Evolutionary conservation across 257 asterid genomes (phyloP), one percentile per base, ranked within the genome.

Genomic region (Rhazya stricta): DNA sequence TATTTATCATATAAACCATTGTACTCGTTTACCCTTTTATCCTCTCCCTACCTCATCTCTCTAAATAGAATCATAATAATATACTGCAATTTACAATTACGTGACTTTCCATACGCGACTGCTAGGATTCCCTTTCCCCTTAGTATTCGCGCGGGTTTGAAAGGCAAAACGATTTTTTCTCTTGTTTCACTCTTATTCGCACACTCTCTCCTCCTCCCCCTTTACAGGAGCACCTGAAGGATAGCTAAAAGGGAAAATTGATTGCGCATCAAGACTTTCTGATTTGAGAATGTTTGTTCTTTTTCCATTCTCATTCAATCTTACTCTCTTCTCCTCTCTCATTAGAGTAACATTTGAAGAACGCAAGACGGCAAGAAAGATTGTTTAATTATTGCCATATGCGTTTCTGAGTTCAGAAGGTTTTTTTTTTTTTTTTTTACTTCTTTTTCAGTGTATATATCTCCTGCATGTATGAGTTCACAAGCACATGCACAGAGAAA

Each of bases 121-220:
- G 16, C 0, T 15, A 15, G 42, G 68, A 61, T 29, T 62, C 41
- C 8, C 19, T 32, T 32, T 62, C 43, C 68, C 68, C 34, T 9
- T 29, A 4, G 68, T 32, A 15, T 32, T 62, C 68, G 68, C 68
- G 68, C 42, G 68, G 68, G 68, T 32, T 62, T 62, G 68, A 62
- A 32, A 32, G 68, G 68, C 68, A 32, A 62, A 62, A 62, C 68
- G 68, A 32, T 11, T 13, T 30, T 62, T 32, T 62, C 68, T 62
- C 48, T 43, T 43, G 8, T 43, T 43, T 7, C 68, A 32, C 12
- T 29, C 39, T 15, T 23, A 8, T 56, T n/a, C 11, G 37, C 66
- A 4, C 54, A 6, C 21, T 48, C 58, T 51, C 25, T 51, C 58
- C 58, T 51, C 58, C 58, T 51, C 58, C 58, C 27, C 25, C 58